Conservation (phyloP, 305 asterid genomes). For the Fraxinus ornus region DNA sequence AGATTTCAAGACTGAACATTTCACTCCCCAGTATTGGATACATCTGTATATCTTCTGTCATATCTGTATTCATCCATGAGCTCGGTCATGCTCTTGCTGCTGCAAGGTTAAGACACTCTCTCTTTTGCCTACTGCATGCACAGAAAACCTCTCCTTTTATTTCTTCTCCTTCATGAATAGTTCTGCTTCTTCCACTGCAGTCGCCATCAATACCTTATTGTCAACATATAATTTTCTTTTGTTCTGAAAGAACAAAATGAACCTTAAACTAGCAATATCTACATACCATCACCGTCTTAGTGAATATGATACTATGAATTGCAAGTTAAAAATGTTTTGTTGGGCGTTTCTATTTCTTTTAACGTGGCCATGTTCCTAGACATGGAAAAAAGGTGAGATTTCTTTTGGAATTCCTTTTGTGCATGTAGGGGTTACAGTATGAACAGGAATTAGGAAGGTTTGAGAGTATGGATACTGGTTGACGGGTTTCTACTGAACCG, state of each 20-base stretch:
- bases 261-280: not conserved
- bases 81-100: constrained; percentile 93
- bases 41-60: constrained; percentile 61
- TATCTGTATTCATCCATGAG: constrained; percentile 71
- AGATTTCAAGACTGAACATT: constrained; percentile 52
- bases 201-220: not conserved
- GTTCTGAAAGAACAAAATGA: not conserved
- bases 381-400: constrained; percentile 1
- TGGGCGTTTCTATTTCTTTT: not conserved
- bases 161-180: constrained; percentile 9
- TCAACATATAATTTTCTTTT: not conserved
- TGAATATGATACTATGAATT: not conserved
- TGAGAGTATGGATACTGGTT: not conserved
- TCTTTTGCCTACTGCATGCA: constrained; percentile 15
- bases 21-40: constrained; percentile 58
- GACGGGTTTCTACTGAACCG: not conserved
- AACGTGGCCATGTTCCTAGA: not conserved
- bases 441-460: constrained; percentile 4
- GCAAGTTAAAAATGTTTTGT: not conserved
- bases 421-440: not conserved
- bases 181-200: not conserved
- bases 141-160: not conserved
- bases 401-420: not conserved
- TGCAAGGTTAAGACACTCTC: constrained; percentile 65
- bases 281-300: not conserved